A percentile compares a stretch with the other conserved stretches of the same genome.
Evolutionary conservation across 768 basidiomycete genomes (phyloP).

Genomic region (Asterophora lycoperdoides): DNA sequence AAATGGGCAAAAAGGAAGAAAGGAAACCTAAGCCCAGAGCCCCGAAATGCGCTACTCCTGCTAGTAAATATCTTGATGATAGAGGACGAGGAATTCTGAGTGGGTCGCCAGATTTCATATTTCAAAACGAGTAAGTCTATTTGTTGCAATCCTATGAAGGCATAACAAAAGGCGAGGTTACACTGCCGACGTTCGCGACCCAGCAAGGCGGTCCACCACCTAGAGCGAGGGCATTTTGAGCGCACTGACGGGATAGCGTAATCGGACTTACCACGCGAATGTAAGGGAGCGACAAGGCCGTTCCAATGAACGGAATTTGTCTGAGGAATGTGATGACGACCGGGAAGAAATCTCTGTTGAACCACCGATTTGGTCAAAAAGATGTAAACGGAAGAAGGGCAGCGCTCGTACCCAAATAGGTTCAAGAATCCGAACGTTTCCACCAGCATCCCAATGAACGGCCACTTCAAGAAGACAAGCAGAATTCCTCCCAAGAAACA

Average conservation of each 20-base stretch:
- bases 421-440: slow-evolving; percentile 98
- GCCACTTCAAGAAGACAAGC: slow-evolving; percentile 94
- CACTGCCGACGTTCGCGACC: slow-evolving; percentile 73
- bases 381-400: neutral
- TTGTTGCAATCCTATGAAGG: slow-evolving; percentile 7
- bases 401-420: slow-evolving; percentile 76
- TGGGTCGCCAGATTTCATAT: neutral
- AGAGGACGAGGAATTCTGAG: too few species aligned
- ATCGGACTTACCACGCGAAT: slow-evolving; percentile 67
- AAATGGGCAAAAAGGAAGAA: too few species aligned
- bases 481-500: slow-evolving; percentile 89
- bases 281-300: slow-evolving; percentile 80
- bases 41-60: too few species aligned
- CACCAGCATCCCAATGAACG: slow-evolving; percentile 87
- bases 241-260: neutral
- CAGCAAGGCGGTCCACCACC: slow-evolving; percentile 77
- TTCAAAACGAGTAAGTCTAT: slow-evolving; percentile 9
- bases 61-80: too few species aligned
- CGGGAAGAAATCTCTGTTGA: slow-evolving; percentile 92
- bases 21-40: too few species aligned
- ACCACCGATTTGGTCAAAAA: slow-evolving; percentile 3
- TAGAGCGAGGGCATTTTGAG: slow-evolving; percentile 24
- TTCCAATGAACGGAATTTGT: slow-evolving; percentile 90
- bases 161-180: slow-evolving; percentile 26
- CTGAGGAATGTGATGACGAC: slow-evolving; percentile 96